Percentiles rank a stretch among this genome's conserved stretches.
These are phyloP conservation scores for Sporobolus alterniflorus DNA, from an alignment of 202 grass and related monocot species.

Conservation along the genomic window DNA sequence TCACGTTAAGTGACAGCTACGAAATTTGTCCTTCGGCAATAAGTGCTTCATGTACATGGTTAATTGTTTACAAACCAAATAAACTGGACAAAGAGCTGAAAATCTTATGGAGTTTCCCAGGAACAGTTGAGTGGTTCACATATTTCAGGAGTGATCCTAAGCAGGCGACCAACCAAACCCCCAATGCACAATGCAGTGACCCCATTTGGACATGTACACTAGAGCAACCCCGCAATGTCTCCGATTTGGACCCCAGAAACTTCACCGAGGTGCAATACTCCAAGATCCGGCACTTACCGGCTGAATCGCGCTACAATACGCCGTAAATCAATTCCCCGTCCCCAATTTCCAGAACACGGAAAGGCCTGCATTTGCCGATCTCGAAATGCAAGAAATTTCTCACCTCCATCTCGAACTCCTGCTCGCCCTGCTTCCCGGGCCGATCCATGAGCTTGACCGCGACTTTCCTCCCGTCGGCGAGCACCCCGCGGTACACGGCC, in stretches of 20 bases:
- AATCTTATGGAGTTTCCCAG: background rate
- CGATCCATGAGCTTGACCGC: slow-evolving; percentile 98
- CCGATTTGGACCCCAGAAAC: slow-evolving; percentile 21
- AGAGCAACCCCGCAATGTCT: background rate
- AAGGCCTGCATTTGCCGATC: slow-evolving; percentile 21
- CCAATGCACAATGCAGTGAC: slow-evolving; percentile 17
- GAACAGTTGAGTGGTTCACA: background rate
- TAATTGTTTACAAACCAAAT: background rate
- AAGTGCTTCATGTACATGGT: background rate
- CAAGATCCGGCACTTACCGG: slow-evolving; percentile 7
- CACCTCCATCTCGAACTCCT: slow-evolving; percentile 99
- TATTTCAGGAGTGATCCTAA: slow-evolving; percentile 7
- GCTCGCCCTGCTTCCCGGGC: slow-evolving; percentile 92
- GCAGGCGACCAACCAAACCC: slow-evolving; percentile 8
- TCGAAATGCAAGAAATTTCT: slow-evolving; percentile 4
- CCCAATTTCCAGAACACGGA: slow-evolving; percentile 4
- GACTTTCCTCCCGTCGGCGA: slow-evolving; percentile 83
- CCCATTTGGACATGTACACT: slow-evolving; percentile 29
- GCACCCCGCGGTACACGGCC: slow-evolving; percentile 81
- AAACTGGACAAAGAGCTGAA: slow-evolving; percentile 4
- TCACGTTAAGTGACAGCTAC: background rate
- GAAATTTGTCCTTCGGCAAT: background rate
- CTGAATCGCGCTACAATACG: background rate
- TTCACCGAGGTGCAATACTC: slow-evolving; percentile 14
- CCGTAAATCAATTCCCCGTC: background rate